phyloP scores from a whole-genome alignment of 2,329 filamentous ascomycete genomes.

The Diplodia mutila region DNA sequence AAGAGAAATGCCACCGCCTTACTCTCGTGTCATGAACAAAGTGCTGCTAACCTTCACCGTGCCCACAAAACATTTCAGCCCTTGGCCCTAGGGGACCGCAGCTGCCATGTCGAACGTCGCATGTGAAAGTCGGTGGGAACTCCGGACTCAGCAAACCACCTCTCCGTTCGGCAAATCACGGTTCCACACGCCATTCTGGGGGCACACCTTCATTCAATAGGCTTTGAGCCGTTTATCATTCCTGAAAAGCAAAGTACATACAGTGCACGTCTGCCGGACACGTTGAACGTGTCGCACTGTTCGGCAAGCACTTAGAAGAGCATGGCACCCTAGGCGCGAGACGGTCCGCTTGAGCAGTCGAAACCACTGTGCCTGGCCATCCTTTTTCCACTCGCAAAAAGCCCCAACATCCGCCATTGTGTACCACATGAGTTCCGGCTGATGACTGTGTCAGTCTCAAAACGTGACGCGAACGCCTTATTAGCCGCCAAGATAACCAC shows the following conservation, averaged over 20 bases:
- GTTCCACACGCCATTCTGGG: neutral
- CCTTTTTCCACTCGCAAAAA: neutral
- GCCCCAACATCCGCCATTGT: conserved; percentile 7
- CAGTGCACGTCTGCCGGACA: neutral
- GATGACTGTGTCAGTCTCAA: conserved; percentile 16
- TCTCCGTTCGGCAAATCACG: neutral
- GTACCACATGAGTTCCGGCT: conserved; percentile 19
- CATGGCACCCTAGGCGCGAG: neutral
- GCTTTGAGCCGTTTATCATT: conserved; percentile 21
- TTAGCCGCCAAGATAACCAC: conserved; percentile 20
- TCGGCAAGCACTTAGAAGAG: neutral
- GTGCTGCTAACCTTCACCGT: neutral
- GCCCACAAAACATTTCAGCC: neutral
- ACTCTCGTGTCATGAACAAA: neutral
- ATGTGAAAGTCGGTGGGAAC: neutral
- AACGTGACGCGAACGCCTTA: conserved; percentile 25
- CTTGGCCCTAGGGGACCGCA: neutral
- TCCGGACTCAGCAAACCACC: neutral
- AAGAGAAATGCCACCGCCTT: neutral
- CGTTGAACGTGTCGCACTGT: conserved; percentile 1
- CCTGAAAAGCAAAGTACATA: conserved; percentile 22
- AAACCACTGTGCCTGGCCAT: conserved; percentile 3
- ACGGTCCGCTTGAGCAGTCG: neutral
- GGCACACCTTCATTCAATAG: conserved; percentile 3
- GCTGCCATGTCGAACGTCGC: neutral